A percentile compares a stretch with the other conserved stretches of the same genome.
phyloP scores from a whole-genome alignment of 768 basidiomycete genomes.

The Mycena albidolilacea region DNA sequence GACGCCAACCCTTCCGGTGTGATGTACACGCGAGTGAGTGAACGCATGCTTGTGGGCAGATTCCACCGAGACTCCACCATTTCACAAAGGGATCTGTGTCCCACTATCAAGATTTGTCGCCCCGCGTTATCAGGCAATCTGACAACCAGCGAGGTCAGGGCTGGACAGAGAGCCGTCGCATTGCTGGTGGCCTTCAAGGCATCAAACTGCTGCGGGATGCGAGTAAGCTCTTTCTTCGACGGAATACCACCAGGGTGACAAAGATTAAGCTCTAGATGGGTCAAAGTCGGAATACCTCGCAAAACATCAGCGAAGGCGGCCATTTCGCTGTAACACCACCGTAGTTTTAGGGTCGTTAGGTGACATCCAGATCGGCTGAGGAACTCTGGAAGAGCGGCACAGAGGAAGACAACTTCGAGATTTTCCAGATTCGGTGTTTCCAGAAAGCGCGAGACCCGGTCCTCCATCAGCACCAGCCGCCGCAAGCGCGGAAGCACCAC shows the following conservation, averaged over 20 bases:
- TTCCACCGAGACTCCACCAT: constrained; percentile 25
- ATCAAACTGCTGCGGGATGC: not conserved
- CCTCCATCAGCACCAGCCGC: constrained; percentile 1
- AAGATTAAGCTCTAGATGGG: constrained; percentile 7
- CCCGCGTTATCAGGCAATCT: not conserved
- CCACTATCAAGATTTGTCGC: not conserved
- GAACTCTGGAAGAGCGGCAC: not conserved
- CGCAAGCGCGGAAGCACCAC: constrained; percentile 3
- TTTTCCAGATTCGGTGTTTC: not conserved
- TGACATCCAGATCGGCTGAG: not conserved
- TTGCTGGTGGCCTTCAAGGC: constrained; percentile 9
- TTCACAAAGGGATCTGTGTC: not conserved
- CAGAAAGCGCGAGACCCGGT: not conserved
- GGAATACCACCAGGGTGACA: not conserved
- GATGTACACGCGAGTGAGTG: not conserved
- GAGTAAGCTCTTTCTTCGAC: not conserved
- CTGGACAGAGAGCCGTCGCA: constrained; percentile 5
- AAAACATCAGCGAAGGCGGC: not conserved
- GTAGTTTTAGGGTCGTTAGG: not conserved
- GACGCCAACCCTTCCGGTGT: no score
- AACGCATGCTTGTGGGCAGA: constrained; percentile 12
- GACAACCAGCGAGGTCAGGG: not conserved
- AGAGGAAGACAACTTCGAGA: not conserved
- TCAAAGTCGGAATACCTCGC: not conserved
- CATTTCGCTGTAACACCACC: not conserved